Base-by-base conservation (phyloP, 176 grass and related monocot genomes). In the Paspalum vaginatum region DNA sequence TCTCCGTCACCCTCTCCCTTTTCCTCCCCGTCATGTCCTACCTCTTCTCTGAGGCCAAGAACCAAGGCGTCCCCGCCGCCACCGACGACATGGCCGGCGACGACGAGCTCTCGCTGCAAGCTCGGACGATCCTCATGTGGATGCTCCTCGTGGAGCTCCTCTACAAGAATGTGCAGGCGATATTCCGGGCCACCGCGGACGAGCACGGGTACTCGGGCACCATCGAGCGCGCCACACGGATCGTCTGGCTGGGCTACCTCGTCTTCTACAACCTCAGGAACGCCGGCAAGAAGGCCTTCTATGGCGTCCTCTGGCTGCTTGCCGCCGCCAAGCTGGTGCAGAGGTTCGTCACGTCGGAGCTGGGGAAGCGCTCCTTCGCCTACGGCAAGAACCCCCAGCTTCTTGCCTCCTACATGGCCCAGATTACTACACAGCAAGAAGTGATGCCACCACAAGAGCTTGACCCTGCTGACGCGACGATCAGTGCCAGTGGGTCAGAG, bases 21-120 rank as follows among this genome's bases (percentile, higher is more conserved):
- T 63, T 63, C 61, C 61, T 63, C 7, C 27, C 61, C 61, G 61
- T 63, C 61, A 63, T 63, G 61, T 63, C 59, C 59, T 61, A 61
- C 59, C 59, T 61, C 59, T 61, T 61, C 25, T 61, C 59, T 2
- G 59, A 62, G 61, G 61, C 61, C 61, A 63, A 63, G 61, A 63
- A 63, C 58, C 24, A 61, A 1, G 58, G 58, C 11, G 24, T 1
- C 58, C 2, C 11, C 24, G 12, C 11, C 58, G 50, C 15, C 16
- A 5, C 1, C 52, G 52, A 6, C 24, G 58, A 11, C n/a, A n/a
- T n/a, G n/a, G n/a, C n/a, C n/a, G n/a, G n/a, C 14, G 13, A 6
- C 2, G 42, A 8, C 0, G 13, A 62, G 11, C 58, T 61, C 58
- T 61, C 58, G 58, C 58, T 27, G 24, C 58, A 24, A 5, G 58